Base-by-base conservation (phyloP, 1,284 basidiomycete species). In the Malassezia nana region DNA sequence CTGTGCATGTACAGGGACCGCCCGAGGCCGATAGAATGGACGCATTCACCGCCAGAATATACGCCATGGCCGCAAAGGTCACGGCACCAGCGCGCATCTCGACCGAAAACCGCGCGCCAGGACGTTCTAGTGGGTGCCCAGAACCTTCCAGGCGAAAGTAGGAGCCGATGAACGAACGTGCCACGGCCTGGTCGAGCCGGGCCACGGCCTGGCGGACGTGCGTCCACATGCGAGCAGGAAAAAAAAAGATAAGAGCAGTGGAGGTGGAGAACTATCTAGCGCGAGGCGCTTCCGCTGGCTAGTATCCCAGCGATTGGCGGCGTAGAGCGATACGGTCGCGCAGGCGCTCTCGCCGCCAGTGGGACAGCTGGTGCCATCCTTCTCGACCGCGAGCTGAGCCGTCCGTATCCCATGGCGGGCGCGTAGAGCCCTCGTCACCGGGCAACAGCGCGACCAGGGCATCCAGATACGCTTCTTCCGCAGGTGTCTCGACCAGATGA, bases 61-160 rank as follows among this genome's bases (percentile, higher is more conserved):
- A 72, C 30, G 67, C 67, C 68, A 71, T 69, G n/a, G 70, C 66
- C 33, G 69, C 63, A 39, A 70, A 69, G 6, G 69, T 72, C 40
- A 73, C 69, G 30, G 67, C 56, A 31, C 70, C 70, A 33, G 70
- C 67, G 12, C 70, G 64, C 22, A 73, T 56, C 58, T 73, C 70
- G 31, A 60, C 62, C 18, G 68, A 55, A 57, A 89, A 90, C 53
- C 82, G 78, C 22, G 87, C 85, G 24, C 85, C 86, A 51, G 78
- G 76, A 57, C 88, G 82, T 71, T 85, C 84, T 53, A 81, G 81
- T 25, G 81, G 79, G 68, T 84, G 84, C 20, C 87, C 87, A 33
- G 82, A 85, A 10, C 87, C 87, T 64, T 89, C 87, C 26, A 91
- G 79, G 46, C 82, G 80, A 78, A 91, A 90, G 82, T 84, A 87